Evolutionary conservation across 352 stramenopile species (phyloP), one percentile per base, ranked within the genome.

Genomic region (Phytopythium boreale): DNA sequence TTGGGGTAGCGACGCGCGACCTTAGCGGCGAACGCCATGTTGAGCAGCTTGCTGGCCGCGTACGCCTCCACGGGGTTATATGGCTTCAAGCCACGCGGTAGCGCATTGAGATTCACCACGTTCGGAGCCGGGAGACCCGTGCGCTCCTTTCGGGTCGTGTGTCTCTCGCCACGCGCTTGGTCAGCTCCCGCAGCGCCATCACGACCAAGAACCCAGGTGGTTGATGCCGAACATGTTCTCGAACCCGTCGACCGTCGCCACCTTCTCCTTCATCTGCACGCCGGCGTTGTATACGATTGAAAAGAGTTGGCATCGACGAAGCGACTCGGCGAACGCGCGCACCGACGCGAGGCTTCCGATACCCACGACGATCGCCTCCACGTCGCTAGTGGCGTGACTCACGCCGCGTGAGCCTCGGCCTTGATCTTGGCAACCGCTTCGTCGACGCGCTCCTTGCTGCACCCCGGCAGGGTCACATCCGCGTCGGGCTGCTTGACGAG

Each of bases 31-130:
- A 34, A 34, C 29, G 29, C 29, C 29, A 34, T 34, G 29, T 34
- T 34, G 29, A 72, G 79, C 20, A 82, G 70, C 43, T 80, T 82
- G 61, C 64, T 77, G 12, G 72, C 80, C 20, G 56, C 50, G 63
- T 80, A 82, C 31, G 34, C 44, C 46, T 56, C 44, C 69, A 71
- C 20, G 63, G 62, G 56, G 26, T 37, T 62, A 51, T 60, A 75
- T 20, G 62, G 41, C 31, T 60, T n/a, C 51, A 58, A 61, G n/a
- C 71, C 74, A 34, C 68, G 75, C 14, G 71, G 68, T n/a, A 82
- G 69, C 24, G 69, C 66, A 7, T 74, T 43, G 64, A 67, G 75
- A 58, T 78, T 50, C 39, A 53, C 68, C 22, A 82, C 75, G 44
- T 76, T 66, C 2, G 74, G 71, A n/a, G 31, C 59, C 15, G 47